Evolutionary conservation across 306 rosid species (phyloP), one percentile per base, ranked within the genome.

Genomic region (Vigna trinervia): DNA sequence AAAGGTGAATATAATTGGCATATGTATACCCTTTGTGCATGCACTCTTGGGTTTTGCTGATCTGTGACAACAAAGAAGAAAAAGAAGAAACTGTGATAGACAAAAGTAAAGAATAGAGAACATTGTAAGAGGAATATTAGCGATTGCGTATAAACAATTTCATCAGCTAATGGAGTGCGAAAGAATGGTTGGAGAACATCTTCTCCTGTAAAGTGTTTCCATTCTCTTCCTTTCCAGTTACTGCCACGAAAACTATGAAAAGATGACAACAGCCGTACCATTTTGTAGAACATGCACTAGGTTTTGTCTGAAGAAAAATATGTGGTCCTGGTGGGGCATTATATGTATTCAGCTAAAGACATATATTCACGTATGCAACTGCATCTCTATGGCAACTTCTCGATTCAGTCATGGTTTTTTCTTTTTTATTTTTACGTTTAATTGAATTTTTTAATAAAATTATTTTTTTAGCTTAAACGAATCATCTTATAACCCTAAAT

Each of bases 131-230:
- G 8, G 32, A 10, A 28, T 30, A 12, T 54, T 54, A 52, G 6
- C 28, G 58, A 61, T 59, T 59, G 22, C 30, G 63, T 34, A 62
- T 63, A 50, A 47, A 74, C 22, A 45, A 75, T 14, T 36, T 15
- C 11, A 62, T 47, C 17, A 47, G 19, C 28, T 73, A 30, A 30
- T 36, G 19, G 28, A 38, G 53, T 75, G 15, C 36, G 17, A 11
- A 22, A 17, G 80, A 52, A 78, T 48, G 54, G 10, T 22, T 22
- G 28, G 76, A 19, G 22, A 52, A 74, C 75, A 83, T 74, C 66
- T 75, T 83, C 71, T 28, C 23, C 78, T 70, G 81, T 84, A 84
- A 83, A 84, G 82, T 75, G 68, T 71, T 69, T 56, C 36, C 52
- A 53, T 74, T 74, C 79, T 61, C 65, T 69, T 43, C 80, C 81